Percentiles rank a stretch among this genome's conserved stretches.
Evolutionary conservation across 331 rosid species (phyloP).

Genomic region (Cydonia oblonga): DNA sequence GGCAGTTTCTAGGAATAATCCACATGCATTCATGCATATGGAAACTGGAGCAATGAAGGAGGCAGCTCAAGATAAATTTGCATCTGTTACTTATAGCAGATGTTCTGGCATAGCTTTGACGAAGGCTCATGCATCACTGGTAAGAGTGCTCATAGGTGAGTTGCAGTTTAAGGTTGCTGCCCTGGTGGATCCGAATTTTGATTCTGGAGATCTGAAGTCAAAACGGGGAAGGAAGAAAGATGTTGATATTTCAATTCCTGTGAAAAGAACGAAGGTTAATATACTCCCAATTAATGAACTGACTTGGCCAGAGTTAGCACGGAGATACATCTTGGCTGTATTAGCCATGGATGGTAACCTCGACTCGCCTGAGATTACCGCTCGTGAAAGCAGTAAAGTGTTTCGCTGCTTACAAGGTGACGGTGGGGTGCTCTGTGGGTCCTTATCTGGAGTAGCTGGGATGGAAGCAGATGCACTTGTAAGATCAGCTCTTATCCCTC

Average conservation of each 20-base stretch:
- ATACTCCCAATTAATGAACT: constrained; percentile 86
- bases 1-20: constrained; percentile 28
- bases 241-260: constrained; percentile 45
- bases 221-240: constrained; percentile 96
- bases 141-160: constrained; percentile 75
- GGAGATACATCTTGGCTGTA: constrained; percentile 72
- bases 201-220: constrained; percentile 76
- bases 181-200: constrained; percentile 86
- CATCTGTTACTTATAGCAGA: constrained; percentile 59
- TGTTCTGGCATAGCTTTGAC: constrained; percentile 84
- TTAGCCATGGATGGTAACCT: constrained; percentile 89
- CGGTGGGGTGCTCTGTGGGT: constrained; percentile 98
- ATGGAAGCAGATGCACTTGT: constrained; percentile 99
- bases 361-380: constrained; percentile 73
- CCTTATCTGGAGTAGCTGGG: constrained; percentile 94
- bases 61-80: constrained; percentile 59
- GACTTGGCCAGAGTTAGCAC: constrained; percentile 97
- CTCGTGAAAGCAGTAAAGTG: constrained; percentile 89
- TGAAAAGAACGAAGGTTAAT: constrained; percentile 59
- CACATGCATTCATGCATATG: constrained; percentile 63
- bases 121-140: constrained; percentile 70
- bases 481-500: constrained; percentile 25
- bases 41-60: constrained; percentile 76
- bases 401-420: constrained; percentile 97
- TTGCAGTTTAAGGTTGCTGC: constrained; percentile 86